These are phyloP conservation scores for Trichocladium antarcticum DNA, from an alignment of 495 filamentous ascomycete species.

Conservation along the genomic window DNA sequence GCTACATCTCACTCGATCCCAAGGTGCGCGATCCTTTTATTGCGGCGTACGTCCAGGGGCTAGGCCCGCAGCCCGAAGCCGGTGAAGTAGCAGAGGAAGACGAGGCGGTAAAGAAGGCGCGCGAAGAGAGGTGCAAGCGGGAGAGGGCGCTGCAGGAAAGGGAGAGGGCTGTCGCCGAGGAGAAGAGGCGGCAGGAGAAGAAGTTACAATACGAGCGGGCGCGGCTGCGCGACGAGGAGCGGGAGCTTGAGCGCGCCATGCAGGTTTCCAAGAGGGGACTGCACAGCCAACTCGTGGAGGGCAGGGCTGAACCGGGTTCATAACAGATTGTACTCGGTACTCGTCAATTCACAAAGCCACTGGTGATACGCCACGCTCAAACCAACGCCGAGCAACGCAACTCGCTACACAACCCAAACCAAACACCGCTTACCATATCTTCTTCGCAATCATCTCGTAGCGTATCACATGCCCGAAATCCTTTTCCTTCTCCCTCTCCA, in stretches of 20 bases:
- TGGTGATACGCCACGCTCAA: too few relatives aligned
- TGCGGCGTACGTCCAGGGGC: conserved; percentile 60
- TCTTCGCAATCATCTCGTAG: conserved; percentile 74
- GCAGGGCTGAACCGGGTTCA: not conserved
- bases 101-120: conserved; percentile 49
- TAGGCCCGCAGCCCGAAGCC: conserved; percentile 53
- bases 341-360: not conserved
- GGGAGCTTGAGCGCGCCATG: conserved; percentile 71
- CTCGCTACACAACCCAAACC: not conserved
- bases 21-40: conserved; percentile 61
- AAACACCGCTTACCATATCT: conserved; percentile 17
- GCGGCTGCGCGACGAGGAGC: conserved; percentile 61
- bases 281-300: conserved; percentile 44
- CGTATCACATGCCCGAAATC: conserved; percentile 57
- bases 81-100: conserved; percentile 39
- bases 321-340: not conserved
- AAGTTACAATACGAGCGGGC: conserved; percentile 56
- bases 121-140: conserved; percentile 52
- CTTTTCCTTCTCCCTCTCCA: conserved; percentile 40
- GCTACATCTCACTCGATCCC: conserved; percentile 68
- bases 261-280: conserved; percentile 61
- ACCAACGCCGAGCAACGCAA: conserved; percentile 3
- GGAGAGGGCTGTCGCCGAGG: conserved; percentile 60
- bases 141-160: conserved; percentile 68
- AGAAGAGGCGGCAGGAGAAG: conserved; percentile 56